These are phyloP conservation scores for Triticum aestivum DNA, from an alignment of 176 grass and related monocot genomes.

Conservation along the genomic window DNA sequence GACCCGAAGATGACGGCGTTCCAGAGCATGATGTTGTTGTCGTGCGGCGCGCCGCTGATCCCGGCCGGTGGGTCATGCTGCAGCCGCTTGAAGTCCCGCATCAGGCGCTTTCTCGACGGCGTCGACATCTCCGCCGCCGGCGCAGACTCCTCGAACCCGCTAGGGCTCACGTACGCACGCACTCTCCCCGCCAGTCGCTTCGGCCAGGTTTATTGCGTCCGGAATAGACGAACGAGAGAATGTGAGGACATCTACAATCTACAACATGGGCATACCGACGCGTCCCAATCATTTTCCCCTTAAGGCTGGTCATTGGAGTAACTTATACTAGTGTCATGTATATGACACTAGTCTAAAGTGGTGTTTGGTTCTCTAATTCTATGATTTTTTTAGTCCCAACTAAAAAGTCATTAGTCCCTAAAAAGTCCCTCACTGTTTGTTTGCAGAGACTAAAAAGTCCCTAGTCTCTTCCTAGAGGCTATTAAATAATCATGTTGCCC, in stretches of 20 bases:
- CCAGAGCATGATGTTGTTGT: conserved; percentile 99
- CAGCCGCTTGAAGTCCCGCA: conserved; percentile 98
- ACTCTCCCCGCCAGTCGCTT: neutral
- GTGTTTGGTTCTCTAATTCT: too few relatives aligned
- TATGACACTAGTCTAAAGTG: too few relatives aligned
- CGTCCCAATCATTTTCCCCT: too few relatives aligned
- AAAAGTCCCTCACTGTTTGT: too few relatives aligned
- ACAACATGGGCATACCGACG: too few relatives aligned
- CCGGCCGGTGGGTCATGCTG: conserved; percentile 96
- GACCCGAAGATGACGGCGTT: conserved; percentile 99
- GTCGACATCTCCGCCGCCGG: conserved; percentile 71
- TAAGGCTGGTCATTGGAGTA: too few relatives aligned
- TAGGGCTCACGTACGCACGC: conserved; percentile 14
- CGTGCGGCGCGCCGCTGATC: conserved; percentile 90
- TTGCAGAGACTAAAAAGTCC: too few relatives aligned
- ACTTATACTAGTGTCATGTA: too few relatives aligned
- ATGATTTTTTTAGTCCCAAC: too few relatives aligned
- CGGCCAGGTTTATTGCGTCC: conserved; percentile 3
- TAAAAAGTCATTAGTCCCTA: too few relatives aligned
- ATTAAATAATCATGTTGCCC: too few relatives aligned
- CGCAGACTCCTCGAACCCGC: neutral
- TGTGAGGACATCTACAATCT: neutral
- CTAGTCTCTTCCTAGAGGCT: too few relatives aligned
- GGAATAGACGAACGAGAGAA: conserved; percentile 15
- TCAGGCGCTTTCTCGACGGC: conserved; percentile 95